Evolutionary conservation across 2,329 filamentous ascomycete species (phyloP).

Genomic region (Apiospora saccharicola): DNA sequence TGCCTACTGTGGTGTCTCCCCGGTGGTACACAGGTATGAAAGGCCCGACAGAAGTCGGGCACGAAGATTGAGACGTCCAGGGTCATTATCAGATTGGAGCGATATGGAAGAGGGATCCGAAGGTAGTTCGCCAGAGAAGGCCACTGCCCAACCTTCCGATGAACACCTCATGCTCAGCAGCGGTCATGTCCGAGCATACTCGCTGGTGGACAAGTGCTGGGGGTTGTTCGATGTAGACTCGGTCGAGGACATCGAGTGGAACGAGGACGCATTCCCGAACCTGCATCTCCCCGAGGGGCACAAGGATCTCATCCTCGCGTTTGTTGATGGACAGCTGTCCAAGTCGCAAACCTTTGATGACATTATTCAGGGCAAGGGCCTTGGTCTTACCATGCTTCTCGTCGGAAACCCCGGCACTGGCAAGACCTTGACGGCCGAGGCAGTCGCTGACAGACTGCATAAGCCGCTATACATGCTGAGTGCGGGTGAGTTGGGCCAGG

Average conservation of each 20-base stretch:
- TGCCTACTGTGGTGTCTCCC: no score
- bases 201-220: background rate
- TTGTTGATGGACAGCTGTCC: slow-evolving; percentile 33
- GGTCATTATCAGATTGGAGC: no score
- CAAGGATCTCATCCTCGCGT: slow-evolving; percentile 59
- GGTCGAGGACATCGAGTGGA: slow-evolving; percentile 55
- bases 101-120: no score
- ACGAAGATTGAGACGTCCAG: no score
- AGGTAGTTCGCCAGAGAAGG: background rate
- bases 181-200: background rate
- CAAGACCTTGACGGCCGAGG: slow-evolving; percentile 46
- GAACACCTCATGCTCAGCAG: background rate
- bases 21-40: no score
- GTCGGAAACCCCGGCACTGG: slow-evolving; percentile 54
- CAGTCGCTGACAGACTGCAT: slow-evolving; percentile 44
- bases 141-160: background rate
- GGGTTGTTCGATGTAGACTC: slow-evolving; percentile 45
- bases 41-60: no score
- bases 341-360: slow-evolving; percentile 22
- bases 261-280: slow-evolving; percentile 54
- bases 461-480: slow-evolving; percentile 44
- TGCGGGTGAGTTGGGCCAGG: slow-evolving; percentile 41
- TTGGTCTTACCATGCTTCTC: slow-evolving; percentile 53
- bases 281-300: slow-evolving; percentile 57
- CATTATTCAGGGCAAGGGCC: slow-evolving; percentile 31